Base-by-base conservation (phyloP, 1,284 basidiomycete genomes). In the Rhizoctonia solani region DNA sequence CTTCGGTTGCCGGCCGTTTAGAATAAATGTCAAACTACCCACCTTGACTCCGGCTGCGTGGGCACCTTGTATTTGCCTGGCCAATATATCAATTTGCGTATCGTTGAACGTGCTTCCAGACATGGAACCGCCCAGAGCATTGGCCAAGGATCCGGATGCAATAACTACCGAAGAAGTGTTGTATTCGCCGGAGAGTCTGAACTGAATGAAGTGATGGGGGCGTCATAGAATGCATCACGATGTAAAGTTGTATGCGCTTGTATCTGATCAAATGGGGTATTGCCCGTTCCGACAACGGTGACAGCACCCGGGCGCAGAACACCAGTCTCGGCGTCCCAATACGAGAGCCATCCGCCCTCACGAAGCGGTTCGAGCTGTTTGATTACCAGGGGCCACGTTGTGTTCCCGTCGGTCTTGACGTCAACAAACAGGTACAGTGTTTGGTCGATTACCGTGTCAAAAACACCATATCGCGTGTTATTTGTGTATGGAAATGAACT, bases 371-470 rank as follows among this genome's bases (percentile, higher is more conserved):
- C 47, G 30, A 63, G 59, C 46, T 63, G 59, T 34, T 52, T 13
- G 11, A 63, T 63, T 2, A 63, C 59, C 4, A 63, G 23, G 9
- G 59, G 59, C 59, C 59, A 63, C 1, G 59, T 63, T 25, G 47
- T 3, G 21, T 37, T 41, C 34, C 59, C 59, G 16, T 52, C 47
- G 1, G 59, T 63, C 25, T 63, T 63, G 47, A 63, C 59, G 27
- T 63, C 59, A 42, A 63, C 59, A 41, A 63, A 63, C 9, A 63
- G 34, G 27, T 63, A 63, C 34, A 63, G 25, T 14, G 59, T 63
- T 34, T 63, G 59, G n/a, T 19, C 59, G 23, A 23, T 37, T 21
- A 42, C 49, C 1, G 59, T 52, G 32, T 63, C 59, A 14, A 63
- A 63, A 27, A 63, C 59, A 9, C 59, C 59, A n/a, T 63, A 52